These are phyloP conservation scores for Cryptomeria japonica DNA, from an alignment of 75 land plant genomes.

Conservation along the genomic window DNA sequence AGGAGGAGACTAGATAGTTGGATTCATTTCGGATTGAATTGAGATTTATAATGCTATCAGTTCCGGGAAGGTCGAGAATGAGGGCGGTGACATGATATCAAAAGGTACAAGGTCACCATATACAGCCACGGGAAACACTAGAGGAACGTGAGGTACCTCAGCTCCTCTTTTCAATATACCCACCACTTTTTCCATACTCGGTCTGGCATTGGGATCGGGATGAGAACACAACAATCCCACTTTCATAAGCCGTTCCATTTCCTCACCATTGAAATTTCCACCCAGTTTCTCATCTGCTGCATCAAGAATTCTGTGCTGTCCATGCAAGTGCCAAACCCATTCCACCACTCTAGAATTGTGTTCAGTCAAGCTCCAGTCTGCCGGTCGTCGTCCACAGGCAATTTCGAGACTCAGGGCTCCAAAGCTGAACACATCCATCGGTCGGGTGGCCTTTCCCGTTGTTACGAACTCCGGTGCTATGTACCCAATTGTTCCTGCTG, in stretches of 20 bases:
- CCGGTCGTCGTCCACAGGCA: too few relatives aligned
- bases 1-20: too few relatives aligned
- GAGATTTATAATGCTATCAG: too few relatives aligned
- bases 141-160: too few relatives aligned
- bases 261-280: background rate
- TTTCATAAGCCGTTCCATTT: background rate
- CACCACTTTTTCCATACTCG: background rate
- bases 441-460: background rate
- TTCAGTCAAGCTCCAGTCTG: background rate
- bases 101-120: too few relatives aligned
- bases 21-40: too few relatives aligned
- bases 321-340: constrained; percentile 16
- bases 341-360: background rate
- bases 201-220: constrained; percentile 10
- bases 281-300: background rate
- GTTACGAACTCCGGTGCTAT: constrained; percentile 13
- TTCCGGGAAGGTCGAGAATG: too few relatives aligned
- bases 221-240: constrained; percentile 13
- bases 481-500: constrained; percentile 17
- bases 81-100: too few relatives aligned
- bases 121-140: too few relatives aligned
- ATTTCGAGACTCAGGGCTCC: constrained; percentile 12
- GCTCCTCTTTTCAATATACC: background rate
- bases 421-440: constrained; percentile 15
- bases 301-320: background rate